Evolutionary conservation across 106 monocot genomes (phyloP).

Genomic region (Alisma plantagoaquatica): DNA sequence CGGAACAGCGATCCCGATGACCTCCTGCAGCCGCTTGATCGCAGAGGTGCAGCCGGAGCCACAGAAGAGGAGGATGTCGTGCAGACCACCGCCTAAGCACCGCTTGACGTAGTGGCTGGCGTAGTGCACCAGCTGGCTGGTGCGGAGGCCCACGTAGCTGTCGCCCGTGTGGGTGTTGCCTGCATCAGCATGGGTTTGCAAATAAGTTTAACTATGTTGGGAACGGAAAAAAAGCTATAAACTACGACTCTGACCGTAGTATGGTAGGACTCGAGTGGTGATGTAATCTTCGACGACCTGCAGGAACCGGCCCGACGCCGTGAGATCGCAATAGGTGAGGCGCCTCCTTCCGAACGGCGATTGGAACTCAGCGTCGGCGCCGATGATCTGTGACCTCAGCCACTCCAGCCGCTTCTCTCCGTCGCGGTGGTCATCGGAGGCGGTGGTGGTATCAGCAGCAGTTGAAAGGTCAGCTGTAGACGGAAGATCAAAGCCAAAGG

Average conservation of each 20-base stretch:
- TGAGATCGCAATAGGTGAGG: slow-evolving; percentile 60
- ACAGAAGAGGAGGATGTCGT: slow-evolving; percentile 56
- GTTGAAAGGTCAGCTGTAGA: too few species aligned
- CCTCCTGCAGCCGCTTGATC: slow-evolving; percentile 74
- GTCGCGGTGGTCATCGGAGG: too few species aligned
- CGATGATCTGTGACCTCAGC: slow-evolving; percentile 46
- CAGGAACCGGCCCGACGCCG: slow-evolving; percentile 61
- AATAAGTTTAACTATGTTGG: too few species aligned
- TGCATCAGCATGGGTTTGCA: too few species aligned
- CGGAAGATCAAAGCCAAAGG: too few species aligned
- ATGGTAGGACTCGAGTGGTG: slow-evolving; percentile 27
- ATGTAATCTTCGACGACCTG: slow-evolving; percentile 42
- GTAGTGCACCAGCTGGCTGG: slow-evolving; percentile 21
- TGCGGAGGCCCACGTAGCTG: slow-evolving; percentile 56
- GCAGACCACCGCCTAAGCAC: slow-evolving; percentile 30
- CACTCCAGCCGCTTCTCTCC: slow-evolving; percentile 19
- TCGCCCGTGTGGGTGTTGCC: slow-evolving; percentile 68
- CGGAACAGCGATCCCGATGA: slow-evolving; percentile 45
- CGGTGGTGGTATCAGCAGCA: too few species aligned
- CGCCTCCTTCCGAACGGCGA: slow-evolving; percentile 45
- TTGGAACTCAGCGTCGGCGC: slow-evolving; percentile 32
- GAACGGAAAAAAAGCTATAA: too few species aligned
- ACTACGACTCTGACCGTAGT: too few species aligned
- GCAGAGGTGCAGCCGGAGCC: slow-evolving; percentile 56
- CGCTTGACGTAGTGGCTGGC: slow-evolving; percentile 40